phyloP scores from a whole-genome alignment of 2,329 filamentous ascomycete genomes.

The Clonostachys chloroleuca region DNA sequence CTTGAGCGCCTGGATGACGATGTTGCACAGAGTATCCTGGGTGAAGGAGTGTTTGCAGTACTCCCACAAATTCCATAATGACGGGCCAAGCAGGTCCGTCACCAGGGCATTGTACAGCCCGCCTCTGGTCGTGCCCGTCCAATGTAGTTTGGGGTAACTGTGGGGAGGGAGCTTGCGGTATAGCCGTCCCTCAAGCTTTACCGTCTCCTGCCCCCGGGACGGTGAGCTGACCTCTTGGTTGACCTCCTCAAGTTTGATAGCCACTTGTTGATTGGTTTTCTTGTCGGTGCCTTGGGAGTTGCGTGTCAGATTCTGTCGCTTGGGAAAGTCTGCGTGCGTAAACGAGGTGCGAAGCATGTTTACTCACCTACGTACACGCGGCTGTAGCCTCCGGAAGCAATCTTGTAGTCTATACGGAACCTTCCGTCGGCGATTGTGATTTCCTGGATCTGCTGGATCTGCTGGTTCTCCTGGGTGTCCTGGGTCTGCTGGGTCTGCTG shows the following conservation, averaged over 20 bases:
- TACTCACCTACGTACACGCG: neutral
- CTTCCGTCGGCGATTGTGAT: no score
- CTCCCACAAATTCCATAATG: conserved; percentile 97
- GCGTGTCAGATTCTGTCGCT: neutral
- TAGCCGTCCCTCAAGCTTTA: conserved; percentile 88
- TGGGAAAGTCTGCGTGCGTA: neutral
- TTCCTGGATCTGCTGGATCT: no score
- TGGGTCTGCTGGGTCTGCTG: no score
- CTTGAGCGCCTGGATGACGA: conserved; percentile 97
- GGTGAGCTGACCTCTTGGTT: conserved; percentile 99
- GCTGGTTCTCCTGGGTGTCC: no score
- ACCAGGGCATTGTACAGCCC: conserved; percentile 99
- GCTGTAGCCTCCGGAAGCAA: neutral
- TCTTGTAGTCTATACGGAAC: neutral
- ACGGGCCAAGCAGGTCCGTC: conserved; percentile 90
- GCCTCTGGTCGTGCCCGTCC: conserved; percentile 63
- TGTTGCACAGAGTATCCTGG: conserved; percentile 90
- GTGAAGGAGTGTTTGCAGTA: conserved; percentile 99
- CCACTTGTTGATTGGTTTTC: conserved; percentile 98
- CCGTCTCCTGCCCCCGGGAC: conserved; percentile 88
- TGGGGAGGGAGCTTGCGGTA: conserved; percentile 73
- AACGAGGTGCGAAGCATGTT: neutral
- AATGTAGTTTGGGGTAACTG: conserved; percentile 64
- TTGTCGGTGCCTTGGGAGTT: conserved; percentile 79
- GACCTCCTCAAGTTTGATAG: conserved; percentile 98